A percentile compares a stretch with the other conserved stretches of the same genome.
These are phyloP conservation scores for Metschnikowia rubicola DNA, from an alignment of 805 yeast species.

Conservation along the genomic window DNA sequence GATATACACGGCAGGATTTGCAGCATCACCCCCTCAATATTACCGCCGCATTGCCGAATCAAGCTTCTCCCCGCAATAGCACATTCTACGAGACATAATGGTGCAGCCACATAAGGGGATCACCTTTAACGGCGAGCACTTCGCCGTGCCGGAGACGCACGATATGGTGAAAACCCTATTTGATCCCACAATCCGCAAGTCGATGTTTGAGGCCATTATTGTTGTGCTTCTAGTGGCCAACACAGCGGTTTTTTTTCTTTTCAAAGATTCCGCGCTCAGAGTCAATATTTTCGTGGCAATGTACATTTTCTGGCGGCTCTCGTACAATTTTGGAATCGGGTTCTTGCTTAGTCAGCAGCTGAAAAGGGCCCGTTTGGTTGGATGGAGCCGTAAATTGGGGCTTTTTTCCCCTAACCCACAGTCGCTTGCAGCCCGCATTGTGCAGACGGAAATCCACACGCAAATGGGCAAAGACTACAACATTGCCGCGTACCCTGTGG, in stretches of 20 bases:
- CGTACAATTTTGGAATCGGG: slow-evolving; percentile 82
- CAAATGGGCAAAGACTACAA: slow-evolving; percentile 38
- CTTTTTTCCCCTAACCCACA: slow-evolving; percentile 39
- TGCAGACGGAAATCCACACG: slow-evolving; percentile 29
- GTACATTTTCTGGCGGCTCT: slow-evolving; percentile 70
- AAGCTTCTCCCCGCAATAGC: too few relatives aligned
- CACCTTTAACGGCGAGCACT: slow-evolving; percentile 43
- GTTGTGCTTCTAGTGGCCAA: slow-evolving; percentile 37
- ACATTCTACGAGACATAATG: too few relatives aligned
- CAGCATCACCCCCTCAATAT: too few relatives aligned
- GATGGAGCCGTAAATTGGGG: slow-evolving; percentile 44
- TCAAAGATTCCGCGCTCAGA: slow-evolving; percentile 22
- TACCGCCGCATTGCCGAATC: too few relatives aligned
- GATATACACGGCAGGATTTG: too few relatives aligned
- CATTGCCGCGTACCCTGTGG: slow-evolving; percentile 49
- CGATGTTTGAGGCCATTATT: slow-evolving; percentile 61
- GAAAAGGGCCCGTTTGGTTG: slow-evolving; percentile 49
- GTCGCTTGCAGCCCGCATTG: slow-evolving; percentile 37
- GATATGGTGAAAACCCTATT: slow-evolving; percentile 81
- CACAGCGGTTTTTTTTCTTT: slow-evolving; percentile 28
- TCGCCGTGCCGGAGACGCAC: slow-evolving; percentile 60
- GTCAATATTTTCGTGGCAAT: slow-evolving; percentile 46
- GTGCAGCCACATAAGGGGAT: slow-evolving; percentile 31
- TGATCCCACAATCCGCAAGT: slow-evolving; percentile 71
- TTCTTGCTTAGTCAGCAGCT: slow-evolving; percentile 64